A percentile compares a stretch with the other conserved stretches of the same genome.
phyloP scores from a whole-genome alignment of 2,329 filamentous ascomycete species.

The Colletotrichum sansevieriae region DNA sequence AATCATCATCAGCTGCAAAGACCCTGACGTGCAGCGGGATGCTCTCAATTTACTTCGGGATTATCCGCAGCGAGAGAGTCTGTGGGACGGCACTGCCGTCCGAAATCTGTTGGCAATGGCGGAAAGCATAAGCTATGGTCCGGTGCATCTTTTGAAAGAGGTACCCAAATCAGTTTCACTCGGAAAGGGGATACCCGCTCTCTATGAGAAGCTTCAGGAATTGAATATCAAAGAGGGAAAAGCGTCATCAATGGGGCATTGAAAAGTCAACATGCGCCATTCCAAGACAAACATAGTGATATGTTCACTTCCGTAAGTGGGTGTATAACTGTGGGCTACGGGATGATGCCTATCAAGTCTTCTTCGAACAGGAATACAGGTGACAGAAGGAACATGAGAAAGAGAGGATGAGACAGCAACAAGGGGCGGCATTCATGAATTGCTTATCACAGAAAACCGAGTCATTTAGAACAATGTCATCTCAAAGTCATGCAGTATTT shows the following conservation, averaged over 20 bases:
- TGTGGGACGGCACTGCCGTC: slow-evolving; percentile 28
- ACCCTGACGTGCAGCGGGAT: slow-evolving; percentile 9
- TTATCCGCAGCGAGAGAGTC: slow-evolving; percentile 23
- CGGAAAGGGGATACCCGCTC: slow-evolving; percentile 26
- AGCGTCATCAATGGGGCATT: background rate
- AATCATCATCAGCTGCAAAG: slow-evolving; percentile 23
- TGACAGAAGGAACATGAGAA: no score
- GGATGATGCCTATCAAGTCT: no score
- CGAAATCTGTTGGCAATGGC: slow-evolving; percentile 27
- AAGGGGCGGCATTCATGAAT: no score
- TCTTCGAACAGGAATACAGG: no score
- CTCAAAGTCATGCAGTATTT: no score
- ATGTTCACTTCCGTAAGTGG: no score
- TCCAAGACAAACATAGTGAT: no score
- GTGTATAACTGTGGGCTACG: no score
- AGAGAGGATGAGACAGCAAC: no score
- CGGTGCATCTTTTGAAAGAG: slow-evolving; percentile 10
- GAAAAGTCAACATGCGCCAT: no score
- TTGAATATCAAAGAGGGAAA: slow-evolving; percentile 9
- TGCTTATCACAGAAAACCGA: no score
- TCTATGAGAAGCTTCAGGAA: slow-evolving; percentile 29
- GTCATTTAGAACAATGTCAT: no score
- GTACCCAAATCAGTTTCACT: slow-evolving; percentile 19
- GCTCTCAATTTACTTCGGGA: slow-evolving; percentile 27
- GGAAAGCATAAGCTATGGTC: slow-evolving; percentile 13